Conservation (phyloP, 139 green algal genomes). For the Haematococcus lacustris region DNA sequence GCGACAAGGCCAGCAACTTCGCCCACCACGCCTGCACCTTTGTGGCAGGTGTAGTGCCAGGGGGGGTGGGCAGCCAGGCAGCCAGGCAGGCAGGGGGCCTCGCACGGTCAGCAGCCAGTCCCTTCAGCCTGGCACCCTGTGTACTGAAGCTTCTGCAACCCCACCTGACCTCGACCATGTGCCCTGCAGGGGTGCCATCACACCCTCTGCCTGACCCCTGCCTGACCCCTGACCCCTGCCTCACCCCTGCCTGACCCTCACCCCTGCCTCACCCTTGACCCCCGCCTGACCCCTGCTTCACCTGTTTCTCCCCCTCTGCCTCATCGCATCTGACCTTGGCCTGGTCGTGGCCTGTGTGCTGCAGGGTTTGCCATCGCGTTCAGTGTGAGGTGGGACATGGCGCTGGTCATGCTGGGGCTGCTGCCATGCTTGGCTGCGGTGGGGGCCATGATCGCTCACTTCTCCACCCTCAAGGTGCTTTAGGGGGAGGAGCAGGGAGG, state of each 20-base stretch:
- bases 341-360: neutral
- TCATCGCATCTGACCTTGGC: neutral
- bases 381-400: slow-evolving; percentile 48
- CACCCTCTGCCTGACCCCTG: neutral
- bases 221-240: neutral
- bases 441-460: slow-evolving; percentile 34
- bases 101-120: neutral
- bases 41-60: slow-evolving; percentile 18
- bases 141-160: neutral
- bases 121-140: neutral
- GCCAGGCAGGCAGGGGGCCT: neutral
- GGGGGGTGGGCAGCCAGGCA: neutral
- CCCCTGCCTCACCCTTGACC: neutral
- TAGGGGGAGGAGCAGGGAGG: neutral
- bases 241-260: neutral
- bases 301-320: neutral
- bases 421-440: slow-evolving; percentile 53
- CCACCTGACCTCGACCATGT: too few species aligned
- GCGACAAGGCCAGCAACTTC: slow-evolving; percentile 44
- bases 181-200: neutral
- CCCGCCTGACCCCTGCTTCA: neutral
- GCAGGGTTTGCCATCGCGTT: slow-evolving; percentile 5
- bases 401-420: slow-evolving; percentile 64
- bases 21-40: slow-evolving; percentile 54
- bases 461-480: neutral